These are phyloP conservation scores for Acer saccharum DNA, from an alignment of 345 rosid species.

Conservation along the genomic window DNA sequence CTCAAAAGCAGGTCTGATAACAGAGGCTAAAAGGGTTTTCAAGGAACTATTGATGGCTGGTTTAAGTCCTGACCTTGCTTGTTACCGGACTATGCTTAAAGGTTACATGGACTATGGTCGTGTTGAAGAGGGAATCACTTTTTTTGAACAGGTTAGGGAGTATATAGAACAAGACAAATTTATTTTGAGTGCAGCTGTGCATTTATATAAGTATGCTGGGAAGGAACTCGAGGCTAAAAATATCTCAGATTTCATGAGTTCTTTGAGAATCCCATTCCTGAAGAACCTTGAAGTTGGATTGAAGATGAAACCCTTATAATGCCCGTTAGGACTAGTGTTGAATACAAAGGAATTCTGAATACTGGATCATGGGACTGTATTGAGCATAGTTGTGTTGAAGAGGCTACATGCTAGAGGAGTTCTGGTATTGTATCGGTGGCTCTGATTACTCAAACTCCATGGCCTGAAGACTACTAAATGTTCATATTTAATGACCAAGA, in stretches of 20 bases:
- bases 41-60: conserved; percentile 38
- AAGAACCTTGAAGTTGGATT: conserved; percentile 38
- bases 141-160: conserved; percentile 53
- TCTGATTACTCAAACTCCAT: background rate
- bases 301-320: conserved; percentile 14
- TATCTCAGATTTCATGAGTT: conserved; percentile 36
- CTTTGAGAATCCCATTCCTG: conserved; percentile 32
- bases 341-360: background rate
- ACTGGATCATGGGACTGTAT: background rate
- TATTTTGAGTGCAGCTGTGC: conserved; percentile 56
- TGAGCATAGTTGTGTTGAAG: background rate
- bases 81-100: conserved; percentile 55
- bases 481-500: too few species aligned
- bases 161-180: conserved; percentile 47
- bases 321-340: background rate
- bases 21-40: conserved; percentile 63
- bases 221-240: conserved; percentile 40
- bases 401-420: background rate
- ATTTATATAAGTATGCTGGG: conserved; percentile 54
- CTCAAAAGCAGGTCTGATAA: conserved; percentile 55
- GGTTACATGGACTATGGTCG: conserved; percentile 61
- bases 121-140: conserved; percentile 52
- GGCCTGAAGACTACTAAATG: background rate
- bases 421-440: background rate
- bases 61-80: conserved; percentile 51